A percentile compares a stretch with the other conserved stretches of the same genome.
These are phyloP conservation scores for Zizania latifolia DNA, from an alignment of 176 grass and related monocot genomes.

Conservation along the genomic window DNA sequence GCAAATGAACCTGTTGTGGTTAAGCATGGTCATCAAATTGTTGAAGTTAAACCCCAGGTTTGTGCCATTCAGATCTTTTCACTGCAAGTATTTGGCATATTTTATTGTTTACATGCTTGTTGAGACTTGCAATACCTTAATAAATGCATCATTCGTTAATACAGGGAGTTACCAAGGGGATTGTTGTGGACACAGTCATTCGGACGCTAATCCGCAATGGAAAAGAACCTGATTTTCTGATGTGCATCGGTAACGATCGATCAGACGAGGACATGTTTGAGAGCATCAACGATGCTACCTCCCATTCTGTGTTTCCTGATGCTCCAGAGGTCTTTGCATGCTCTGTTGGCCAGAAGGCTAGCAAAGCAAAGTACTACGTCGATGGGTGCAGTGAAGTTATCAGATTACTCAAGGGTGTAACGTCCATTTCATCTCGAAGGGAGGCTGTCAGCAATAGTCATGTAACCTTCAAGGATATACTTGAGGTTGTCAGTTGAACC, in stretches of 20 bases:
- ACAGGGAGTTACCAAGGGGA: constrained; percentile 69
- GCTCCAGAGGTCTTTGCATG: constrained; percentile 63
- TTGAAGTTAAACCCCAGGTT: constrained; percentile 88
- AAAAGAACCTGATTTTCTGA: constrained; percentile 50
- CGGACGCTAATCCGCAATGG: constrained; percentile 21
- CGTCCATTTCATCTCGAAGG: constrained; percentile 22
- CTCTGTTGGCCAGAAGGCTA: constrained; percentile 69
- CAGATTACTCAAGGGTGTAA: constrained; percentile 49
- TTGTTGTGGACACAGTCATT: constrained; percentile 59
- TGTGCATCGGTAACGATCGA: constrained; percentile 78
- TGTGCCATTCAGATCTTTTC: background rate
- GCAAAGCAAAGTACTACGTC: constrained; percentile 81
- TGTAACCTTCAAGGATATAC: constrained; percentile 28
- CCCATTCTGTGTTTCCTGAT: constrained; percentile 17
- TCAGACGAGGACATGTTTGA: constrained; percentile 93
- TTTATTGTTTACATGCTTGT: background rate
- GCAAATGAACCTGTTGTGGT: constrained; percentile 68
- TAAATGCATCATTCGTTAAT: background rate
- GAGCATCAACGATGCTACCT: constrained; percentile 42
- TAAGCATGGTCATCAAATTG: constrained; percentile 70
- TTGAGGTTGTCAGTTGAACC: constrained; percentile 31
- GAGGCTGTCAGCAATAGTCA: constrained; percentile 21
- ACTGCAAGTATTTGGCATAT: background rate
- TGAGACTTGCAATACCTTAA: background rate
- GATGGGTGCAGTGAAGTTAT: constrained; percentile 62